A percentile compares a stretch with the other conserved stretches of the same genome.
These are phyloP conservation scores for Colletotrichum cordylinicola DNA, from an alignment of 2,329 filamentous ascomycete genomes.

Conservation along the genomic window DNA sequence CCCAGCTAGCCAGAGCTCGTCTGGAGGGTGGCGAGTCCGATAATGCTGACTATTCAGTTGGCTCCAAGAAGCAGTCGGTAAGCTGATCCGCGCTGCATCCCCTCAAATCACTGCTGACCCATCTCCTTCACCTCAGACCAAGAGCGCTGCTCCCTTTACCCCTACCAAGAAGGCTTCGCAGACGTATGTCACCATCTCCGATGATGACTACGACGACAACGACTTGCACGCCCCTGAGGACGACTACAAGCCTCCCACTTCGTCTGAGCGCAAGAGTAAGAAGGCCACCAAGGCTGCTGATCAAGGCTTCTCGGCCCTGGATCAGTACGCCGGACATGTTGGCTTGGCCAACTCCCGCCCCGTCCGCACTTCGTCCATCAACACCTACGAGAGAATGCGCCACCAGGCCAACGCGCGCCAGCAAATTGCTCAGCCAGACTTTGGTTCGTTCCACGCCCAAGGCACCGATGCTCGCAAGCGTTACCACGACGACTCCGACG, in stretches of 20 bases:
- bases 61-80: not conserved
- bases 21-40: not conserved
- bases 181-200: not conserved
- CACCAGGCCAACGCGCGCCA: not conserved
- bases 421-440: not conserved
- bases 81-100: not conserved
- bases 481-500: not conserved
- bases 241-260: not conserved
- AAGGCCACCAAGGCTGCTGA: not conserved
- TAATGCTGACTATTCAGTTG: not conserved
- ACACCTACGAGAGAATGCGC: conserved; percentile 19
- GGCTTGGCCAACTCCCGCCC: conserved; percentile 17
- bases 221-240: not conserved
- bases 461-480: not conserved
- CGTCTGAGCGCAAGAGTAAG: not conserved
- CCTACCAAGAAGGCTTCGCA: not conserved
- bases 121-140: not conserved
- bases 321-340: not conserved
- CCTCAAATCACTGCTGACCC: too few relatives aligned
- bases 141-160: not conserved
- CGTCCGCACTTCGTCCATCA: conserved; percentile 3
- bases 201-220: not conserved
- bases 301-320: not conserved
- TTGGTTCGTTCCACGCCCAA: not conserved
- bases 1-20: not conserved